Evolutionary conservation across 177 flowering plant genomes (phyloP), one percentile per base, ranked within the genome.

Genomic region (Tripterygium wilfordii): DNA sequence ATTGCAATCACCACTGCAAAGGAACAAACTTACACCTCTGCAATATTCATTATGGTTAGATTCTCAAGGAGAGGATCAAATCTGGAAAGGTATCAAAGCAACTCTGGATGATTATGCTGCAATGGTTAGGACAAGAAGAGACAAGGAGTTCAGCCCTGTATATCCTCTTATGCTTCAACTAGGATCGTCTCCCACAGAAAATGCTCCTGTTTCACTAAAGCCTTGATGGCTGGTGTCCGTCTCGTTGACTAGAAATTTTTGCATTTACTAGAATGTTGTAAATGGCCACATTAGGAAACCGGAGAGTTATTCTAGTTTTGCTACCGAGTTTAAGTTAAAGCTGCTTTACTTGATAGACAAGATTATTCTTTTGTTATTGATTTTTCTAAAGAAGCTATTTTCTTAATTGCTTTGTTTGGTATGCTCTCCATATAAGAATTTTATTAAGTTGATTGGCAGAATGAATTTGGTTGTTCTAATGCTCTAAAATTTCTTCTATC

Each of bases 61-160:
- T 70, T 77, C 91, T 6, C 96, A 92, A 51, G 84, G 89, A 10
- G 96, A 88, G 65, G 86, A 79, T 66, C 96, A 92, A 64, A 75
- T 88, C 21, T 92, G 98, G 98, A 86, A 76, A 68, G 98, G 98
- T 14, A 67, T 92, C 38, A 92, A 92, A 60, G 96, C 88, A 43
- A 92, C 98, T 50, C 70, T 88, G 25, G 98, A 88, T 62, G 98
- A 92, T 70, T 92, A 92, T 62, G 96, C 96, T 54, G 76, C 72
- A 15, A 74, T 62, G 36, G 80, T 88, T 3, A 68, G 81, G 66
- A 72, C 77, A 49, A 79, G 94, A 77, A 96, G 96, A 16, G 94
- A 88, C 60, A 86, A 86, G 58, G 98, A 92, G 62, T 88, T 91
- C 57, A 81, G 81, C 53, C 89, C 94, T 15, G 96, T 92, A 4